A percentile compares a stretch with the other conserved stretches of the same genome.
These are phyloP conservation scores for Alternaria angustiovoidea DNA, from an alignment of 2,329 filamentous ascomycete species.

Conservation along the genomic window DNA sequence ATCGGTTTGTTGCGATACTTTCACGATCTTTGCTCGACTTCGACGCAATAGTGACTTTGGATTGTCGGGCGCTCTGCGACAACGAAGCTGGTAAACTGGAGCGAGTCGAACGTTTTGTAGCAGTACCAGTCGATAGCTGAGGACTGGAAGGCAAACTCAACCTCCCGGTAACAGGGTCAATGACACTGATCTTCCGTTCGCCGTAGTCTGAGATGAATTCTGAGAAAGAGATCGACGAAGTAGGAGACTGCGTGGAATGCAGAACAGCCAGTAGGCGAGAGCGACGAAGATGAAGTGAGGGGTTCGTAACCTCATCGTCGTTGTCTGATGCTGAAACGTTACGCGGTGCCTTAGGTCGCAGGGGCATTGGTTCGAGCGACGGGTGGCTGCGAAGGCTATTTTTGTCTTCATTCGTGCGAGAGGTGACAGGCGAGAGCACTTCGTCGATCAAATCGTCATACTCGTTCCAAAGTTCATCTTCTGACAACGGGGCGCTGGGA, in stretches of 20 bases:
- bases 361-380: slow-evolving; percentile 41
- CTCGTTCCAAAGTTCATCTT: slow-evolving; percentile 94
- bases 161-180: slow-evolving; percentile 51
- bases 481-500: slow-evolving; percentile 68
- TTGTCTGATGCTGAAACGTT: slow-evolving; percentile 43
- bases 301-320: slow-evolving; percentile 33
- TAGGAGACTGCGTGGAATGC: slow-evolving; percentile 58
- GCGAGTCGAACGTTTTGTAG: slow-evolving; percentile 41
- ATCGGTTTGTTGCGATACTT: slow-evolving; percentile 40
- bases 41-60: slow-evolving; percentile 41
- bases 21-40: slow-evolving; percentile 47
- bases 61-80: slow-evolving; percentile 41
- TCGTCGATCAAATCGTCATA: slow-evolving; percentile 89
- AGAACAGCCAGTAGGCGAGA: slow-evolving; percentile 61
- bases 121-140: slow-evolving; percentile 41
- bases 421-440: slow-evolving; percentile 59
- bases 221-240: slow-evolving; percentile 62
- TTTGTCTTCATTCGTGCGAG: slow-evolving; percentile 16
- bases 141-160: slow-evolving; percentile 47
- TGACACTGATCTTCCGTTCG: slow-evolving; percentile 49
- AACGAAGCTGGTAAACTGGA: slow-evolving; percentile 47
- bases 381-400: slow-evolving; percentile 29
- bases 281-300: slow-evolving; percentile 56
- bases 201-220: slow-evolving; percentile 63
- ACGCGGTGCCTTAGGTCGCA: slow-evolving; percentile 34